These are phyloP conservation scores for Heliamphora pulchella DNA, from an alignment of 179 eudicot species.

Conservation along the genomic window DNA sequence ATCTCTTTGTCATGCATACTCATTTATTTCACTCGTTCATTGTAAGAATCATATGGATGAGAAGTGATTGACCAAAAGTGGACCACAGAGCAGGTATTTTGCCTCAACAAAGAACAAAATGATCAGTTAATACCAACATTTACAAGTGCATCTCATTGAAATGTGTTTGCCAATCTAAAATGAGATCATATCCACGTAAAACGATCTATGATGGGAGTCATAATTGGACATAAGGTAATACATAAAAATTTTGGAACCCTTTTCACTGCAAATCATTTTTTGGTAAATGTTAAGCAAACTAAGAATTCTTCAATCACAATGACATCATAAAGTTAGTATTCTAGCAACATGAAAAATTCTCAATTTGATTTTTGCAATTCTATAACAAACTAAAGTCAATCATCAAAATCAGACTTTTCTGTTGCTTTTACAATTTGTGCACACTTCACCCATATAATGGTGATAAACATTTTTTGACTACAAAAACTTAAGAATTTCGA, in stretches of 20 bases:
- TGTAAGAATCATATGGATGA: neutral
- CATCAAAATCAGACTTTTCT: neutral
- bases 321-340: neutral
- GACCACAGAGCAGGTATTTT: neutral
- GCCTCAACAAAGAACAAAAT: neutral
- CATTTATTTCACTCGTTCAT: neutral
- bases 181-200: neutral
- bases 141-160: neutral
- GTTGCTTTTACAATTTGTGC: neutral
- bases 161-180: conserved; percentile 3
- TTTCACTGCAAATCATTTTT: neutral
- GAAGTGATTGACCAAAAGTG: neutral
- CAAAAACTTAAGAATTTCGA: too few relatives aligned
- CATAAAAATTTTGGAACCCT: neutral
- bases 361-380: neutral
- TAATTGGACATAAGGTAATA: neutral
- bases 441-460: neutral
- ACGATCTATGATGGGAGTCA: too few relatives aligned
- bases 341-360: neutral
- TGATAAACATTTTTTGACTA: too few relatives aligned
- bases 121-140: neutral
- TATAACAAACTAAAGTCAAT: conserved; percentile 5
- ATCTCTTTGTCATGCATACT: neutral
- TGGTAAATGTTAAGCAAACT: neutral
- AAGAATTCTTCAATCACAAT: neutral